Percentiles rank a stretch among this genome's conserved stretches.
phyloP scores from a whole-genome alignment of 1,139 yeast genomes.

The Hemisphaericaspora subhashii region DNA sequence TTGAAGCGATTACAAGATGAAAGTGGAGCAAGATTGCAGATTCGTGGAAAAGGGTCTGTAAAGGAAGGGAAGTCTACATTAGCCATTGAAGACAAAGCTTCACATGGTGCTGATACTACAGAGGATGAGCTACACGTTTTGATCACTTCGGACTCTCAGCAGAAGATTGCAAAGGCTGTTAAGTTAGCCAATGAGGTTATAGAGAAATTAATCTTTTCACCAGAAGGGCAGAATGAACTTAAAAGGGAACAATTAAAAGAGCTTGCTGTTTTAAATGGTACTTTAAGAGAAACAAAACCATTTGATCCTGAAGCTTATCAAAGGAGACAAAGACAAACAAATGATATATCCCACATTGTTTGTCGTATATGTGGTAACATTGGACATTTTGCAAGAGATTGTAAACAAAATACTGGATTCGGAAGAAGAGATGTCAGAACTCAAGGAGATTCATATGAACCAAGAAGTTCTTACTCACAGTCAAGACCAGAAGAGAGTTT shows the following conservation, averaged over 20 bases:
- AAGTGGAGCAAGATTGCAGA: conserved; percentile 83
- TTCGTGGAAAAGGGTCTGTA: conserved; percentile 92
- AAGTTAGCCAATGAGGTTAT: conserved; percentile 74
- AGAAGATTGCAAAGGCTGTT: conserved; percentile 73
- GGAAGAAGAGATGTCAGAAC: conserved; percentile 1
- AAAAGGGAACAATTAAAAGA: conserved; percentile 90
- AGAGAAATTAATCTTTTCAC: conserved; percentile 80
- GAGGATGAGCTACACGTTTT: conserved; percentile 85
- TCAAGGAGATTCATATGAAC: conserved; percentile 9
- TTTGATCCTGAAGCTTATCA: conserved; percentile 60
- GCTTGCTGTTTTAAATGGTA: conserved; percentile 91
- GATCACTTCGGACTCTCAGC: conserved; percentile 81
- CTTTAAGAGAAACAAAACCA: conserved; percentile 78
- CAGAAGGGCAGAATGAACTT: conserved; percentile 89
- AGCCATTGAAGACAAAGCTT: conserved; percentile 27
- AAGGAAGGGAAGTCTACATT: conserved; percentile 74
- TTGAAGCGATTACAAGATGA: conserved; percentile 75
- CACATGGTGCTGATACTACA: conserved; percentile 15
- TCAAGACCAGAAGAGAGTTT: not conserved
- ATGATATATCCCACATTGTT: conserved; percentile 57
- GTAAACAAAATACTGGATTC: conserved; percentile 39
- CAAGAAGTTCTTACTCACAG: conserved; percentile 1
- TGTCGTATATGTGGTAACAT: conserved; percentile 78
- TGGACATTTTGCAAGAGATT: conserved; percentile 90
- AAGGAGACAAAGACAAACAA: conserved; percentile 38